Percentiles rank a stretch among this genome's conserved stretches.
Conservation (phyloP, 75 land plant genomes). For the Cupressus sempervirens region DNA sequence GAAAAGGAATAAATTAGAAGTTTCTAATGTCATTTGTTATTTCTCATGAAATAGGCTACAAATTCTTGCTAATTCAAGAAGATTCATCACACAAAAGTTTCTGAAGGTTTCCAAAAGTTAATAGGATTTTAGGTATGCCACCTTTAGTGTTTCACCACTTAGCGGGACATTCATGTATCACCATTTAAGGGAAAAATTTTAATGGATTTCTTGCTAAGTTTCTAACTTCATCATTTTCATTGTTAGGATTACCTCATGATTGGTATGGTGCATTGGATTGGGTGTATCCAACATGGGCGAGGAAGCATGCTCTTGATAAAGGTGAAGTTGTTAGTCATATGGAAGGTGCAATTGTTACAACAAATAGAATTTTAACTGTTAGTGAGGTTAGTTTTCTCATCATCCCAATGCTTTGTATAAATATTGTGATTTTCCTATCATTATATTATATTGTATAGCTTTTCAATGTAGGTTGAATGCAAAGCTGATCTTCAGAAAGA, state of each 20-base stretch:
- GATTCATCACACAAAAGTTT: too few species aligned
- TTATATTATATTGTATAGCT: neutral
- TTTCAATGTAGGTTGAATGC: slow-evolving; percentile 53
- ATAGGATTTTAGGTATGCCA: too few species aligned
- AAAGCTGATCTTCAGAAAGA: slow-evolving; percentile 83
- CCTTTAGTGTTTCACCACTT: too few species aligned
- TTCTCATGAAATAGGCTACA: too few species aligned
- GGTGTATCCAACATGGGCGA: slow-evolving; percentile 95
- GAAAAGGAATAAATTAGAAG: too few species aligned
- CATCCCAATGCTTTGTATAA: neutral
- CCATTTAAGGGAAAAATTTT: too few species aligned
- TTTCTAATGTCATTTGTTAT: too few species aligned
- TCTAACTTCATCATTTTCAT: too few species aligned
- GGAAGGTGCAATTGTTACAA: slow-evolving; percentile 90
- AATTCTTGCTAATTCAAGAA: too few species aligned
- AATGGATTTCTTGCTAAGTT: too few species aligned
- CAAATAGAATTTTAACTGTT: slow-evolving; percentile 85
- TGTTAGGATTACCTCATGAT: slow-evolving; percentile 76
- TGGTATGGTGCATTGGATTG: slow-evolving; percentile 96
- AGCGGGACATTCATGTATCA: too few species aligned
- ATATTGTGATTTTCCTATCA: neutral
- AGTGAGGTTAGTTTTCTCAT: slow-evolving; percentile 54
- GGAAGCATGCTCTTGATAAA: slow-evolving; percentile 86
- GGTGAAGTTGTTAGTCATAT: slow-evolving; percentile 93
- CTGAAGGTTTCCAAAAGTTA: too few species aligned